These are phyloP conservation scores for Diaporthe sp. DNA, from an alignment of 2,329 filamentous ascomycete genomes.

Conservation along the genomic window DNA sequence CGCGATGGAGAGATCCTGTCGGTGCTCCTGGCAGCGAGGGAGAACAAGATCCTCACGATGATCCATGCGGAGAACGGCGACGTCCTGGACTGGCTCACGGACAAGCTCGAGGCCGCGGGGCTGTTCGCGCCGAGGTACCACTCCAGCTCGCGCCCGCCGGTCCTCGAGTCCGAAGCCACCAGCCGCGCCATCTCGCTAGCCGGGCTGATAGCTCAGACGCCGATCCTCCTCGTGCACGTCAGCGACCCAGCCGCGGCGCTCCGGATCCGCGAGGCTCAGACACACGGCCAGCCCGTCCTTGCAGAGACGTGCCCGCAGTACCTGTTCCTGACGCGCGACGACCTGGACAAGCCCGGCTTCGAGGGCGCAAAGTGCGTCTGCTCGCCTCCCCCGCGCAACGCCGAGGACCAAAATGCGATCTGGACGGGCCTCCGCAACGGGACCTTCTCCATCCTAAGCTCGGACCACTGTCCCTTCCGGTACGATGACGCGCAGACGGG, in stretches of 20 bases:
- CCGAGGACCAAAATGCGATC: slow-evolving; percentile 59
- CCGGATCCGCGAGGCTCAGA: slow-evolving; percentile 59
- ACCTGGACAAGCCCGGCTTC: slow-evolving; percentile 61
- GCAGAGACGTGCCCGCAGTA: slow-evolving; percentile 69
- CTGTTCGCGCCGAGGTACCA: slow-evolving; percentile 63
- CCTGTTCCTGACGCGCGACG: slow-evolving; percentile 61
- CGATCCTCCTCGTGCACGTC: slow-evolving; percentile 65
- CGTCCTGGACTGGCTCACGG: slow-evolving; percentile 64
- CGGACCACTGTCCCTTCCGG: slow-evolving; percentile 57
- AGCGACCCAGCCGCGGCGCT: slow-evolving; percentile 56
- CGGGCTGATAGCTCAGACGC: slow-evolving; percentile 58
- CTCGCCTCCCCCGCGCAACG: slow-evolving; percentile 60
- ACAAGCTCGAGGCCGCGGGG: slow-evolving; percentile 58
- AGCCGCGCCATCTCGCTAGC: slow-evolving; percentile 62
- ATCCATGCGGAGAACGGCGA: slow-evolving; percentile 66
- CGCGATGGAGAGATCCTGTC: slow-evolving; percentile 60
- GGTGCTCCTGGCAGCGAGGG: slow-evolving; percentile 58
- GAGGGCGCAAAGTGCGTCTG: slow-evolving; percentile 67
- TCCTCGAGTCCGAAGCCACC: slow-evolving; percentile 63
- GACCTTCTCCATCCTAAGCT: slow-evolving; percentile 62
- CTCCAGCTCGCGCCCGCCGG: slow-evolving; percentile 57
- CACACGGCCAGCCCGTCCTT: slow-evolving; percentile 58
- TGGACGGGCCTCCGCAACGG: slow-evolving; percentile 62
- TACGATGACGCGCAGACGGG: slow-evolving; percentile 56
- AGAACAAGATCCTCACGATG: slow-evolving; percentile 62